Conservation (phyloP, 148 eudicot species). For the Camellia sinensis region DNA sequence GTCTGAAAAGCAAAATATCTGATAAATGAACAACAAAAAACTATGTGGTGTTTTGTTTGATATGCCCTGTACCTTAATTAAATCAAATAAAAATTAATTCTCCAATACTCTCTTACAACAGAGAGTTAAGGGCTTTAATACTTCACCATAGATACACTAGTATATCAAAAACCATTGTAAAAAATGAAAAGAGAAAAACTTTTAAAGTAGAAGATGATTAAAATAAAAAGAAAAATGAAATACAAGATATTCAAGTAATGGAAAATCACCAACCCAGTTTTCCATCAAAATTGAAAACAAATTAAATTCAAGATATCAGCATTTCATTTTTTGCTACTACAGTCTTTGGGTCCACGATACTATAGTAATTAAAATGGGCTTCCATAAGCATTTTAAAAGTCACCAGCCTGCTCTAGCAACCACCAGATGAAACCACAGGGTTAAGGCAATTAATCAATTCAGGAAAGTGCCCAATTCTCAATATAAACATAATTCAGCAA, state of each 20-base stretch:
- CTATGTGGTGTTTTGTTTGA: neutral
- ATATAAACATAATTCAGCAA: neutral
- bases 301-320: neutral
- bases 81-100: neutral
- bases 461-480: neutral
- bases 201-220: slow-evolving; percentile 3
- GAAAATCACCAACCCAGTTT: neutral
- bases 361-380: neutral
- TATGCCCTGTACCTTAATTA: neutral
- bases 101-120: neutral
- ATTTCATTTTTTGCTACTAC: neutral
- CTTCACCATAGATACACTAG: neutral
- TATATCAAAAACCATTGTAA: neutral
- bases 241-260: neutral
- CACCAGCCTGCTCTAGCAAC: neutral
- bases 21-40: slow-evolving; percentile 4
- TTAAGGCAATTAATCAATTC: neutral
- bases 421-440: neutral
- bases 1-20: slow-evolving; percentile 41
- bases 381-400: neutral
- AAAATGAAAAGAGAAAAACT: neutral
- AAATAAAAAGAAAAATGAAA: neutral
- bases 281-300: too few species aligned
- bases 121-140: neutral
- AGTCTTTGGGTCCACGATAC: neutral